Base-by-base conservation (phyloP, 768 basidiomycete species). In the Psilocybe azurescens region DNA sequence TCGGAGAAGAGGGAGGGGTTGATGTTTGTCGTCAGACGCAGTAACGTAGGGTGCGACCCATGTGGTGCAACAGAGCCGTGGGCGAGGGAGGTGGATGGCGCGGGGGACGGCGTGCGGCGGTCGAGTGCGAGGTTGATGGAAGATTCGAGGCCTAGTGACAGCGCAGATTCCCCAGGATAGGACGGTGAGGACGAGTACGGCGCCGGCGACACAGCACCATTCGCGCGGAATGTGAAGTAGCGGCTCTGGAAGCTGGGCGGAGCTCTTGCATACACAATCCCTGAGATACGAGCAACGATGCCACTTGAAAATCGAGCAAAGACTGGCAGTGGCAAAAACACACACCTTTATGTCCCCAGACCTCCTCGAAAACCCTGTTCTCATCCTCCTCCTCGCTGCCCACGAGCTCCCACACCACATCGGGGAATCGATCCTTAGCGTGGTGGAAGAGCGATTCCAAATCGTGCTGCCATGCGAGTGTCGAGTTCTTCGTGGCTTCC, bases 261-360 rank as follows among this genome's bases (percentile, higher is more conserved):
- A 14, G 95, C 95, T 57, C 97, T 90, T 47, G 95, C 94, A 66
- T 99, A 98, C 51, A 53, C 28, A n/a, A 16, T 53, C 33, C 51
- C 51, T 18, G 51, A 33, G 24, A 9, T 8, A 38, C 8, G 16
- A 52, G 54, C 58, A 24, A 14, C 24, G 28, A 56, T 24, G 24
- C 24, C 24, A 2, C 24, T 24, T 24, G 1, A 56, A 29, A 48
- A 28, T 36, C 50, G 33, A 10, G 10, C 5, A 36, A 36, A 36
- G 33, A 36, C 33, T 6, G 2, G 24, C 24, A 24, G 24, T 24
- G 24, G 24, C 24, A 24, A 24, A 2, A 24, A 2, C 24, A 73
- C 85, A 14, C 36, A 97, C 95, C 95, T 86, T 98, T 97, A 75
- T 99, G 97, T 3, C 93, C 96, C 89, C 92, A 97, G 29, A 97